These are phyloP conservation scores for Apiospora pterosperma DNA, from an alignment of 2,329 filamentous ascomycete species.

Conservation along the genomic window DNA sequence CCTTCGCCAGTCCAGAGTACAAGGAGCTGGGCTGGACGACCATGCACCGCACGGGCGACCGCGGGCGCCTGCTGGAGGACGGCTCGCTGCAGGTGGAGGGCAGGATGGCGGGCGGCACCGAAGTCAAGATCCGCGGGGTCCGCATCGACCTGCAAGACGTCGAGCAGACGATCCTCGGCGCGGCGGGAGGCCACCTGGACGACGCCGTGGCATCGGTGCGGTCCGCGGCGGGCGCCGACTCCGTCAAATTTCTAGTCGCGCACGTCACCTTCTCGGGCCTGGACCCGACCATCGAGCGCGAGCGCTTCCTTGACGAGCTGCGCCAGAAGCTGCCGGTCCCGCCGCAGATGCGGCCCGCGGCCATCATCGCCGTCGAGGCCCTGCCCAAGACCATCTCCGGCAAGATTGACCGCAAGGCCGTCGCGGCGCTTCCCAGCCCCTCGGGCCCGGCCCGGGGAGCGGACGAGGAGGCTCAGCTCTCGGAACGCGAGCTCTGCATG, in stretches of 20 bases:
- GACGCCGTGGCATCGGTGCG: no score
- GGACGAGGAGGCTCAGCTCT: no score
- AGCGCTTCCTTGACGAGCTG: constrained; percentile 5
- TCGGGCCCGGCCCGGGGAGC: no score
- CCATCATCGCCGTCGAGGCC: constrained; percentile 17
- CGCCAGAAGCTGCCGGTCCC: constrained; percentile 21
- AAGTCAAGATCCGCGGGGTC: constrained; percentile 36
- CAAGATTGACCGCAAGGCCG: constrained; percentile 29
- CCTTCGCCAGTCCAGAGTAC: constrained; percentile 10
- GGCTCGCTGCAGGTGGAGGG: constrained; percentile 28
- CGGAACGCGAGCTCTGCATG: neutral
- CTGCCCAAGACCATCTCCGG: constrained; percentile 24
- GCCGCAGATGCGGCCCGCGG: constrained; percentile 30
- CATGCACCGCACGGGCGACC: constrained; percentile 13
- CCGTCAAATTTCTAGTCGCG: constrained; percentile 11
- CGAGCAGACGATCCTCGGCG: constrained; percentile 13
- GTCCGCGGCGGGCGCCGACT: no score
- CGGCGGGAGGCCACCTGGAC: neutral
- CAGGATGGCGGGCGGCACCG: constrained; percentile 32
- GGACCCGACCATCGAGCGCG: neutral
- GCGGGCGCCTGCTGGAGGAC: constrained; percentile 22
- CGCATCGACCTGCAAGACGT: constrained; percentile 43
- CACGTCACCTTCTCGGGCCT: constrained; percentile 15
- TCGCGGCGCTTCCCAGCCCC: constrained; percentile 21
- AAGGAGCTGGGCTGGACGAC: neutral